Evolutionary conservation across 2,329 filamentous ascomycete species (phyloP).

Genomic region (Colletotrichum siamense): DNA sequence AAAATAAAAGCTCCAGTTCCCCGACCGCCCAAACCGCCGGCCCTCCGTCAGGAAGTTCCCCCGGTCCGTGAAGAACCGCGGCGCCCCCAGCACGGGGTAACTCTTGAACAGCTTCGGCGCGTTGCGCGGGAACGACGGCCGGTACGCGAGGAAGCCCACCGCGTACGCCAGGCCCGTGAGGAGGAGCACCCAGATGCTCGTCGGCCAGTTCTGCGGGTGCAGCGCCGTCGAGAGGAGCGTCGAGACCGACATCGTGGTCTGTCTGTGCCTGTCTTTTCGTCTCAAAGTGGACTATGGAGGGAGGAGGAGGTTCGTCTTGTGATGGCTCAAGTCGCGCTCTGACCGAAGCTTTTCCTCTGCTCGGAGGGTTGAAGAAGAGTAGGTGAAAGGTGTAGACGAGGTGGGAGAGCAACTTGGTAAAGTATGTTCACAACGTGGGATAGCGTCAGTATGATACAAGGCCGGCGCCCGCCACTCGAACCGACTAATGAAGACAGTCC

Average conservation of each 20-base stretch:
- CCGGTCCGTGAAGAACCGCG: conserved; percentile 51
- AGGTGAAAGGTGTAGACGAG: neutral
- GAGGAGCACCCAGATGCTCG: conserved; percentile 23
- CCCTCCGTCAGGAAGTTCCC: conserved; percentile 48
- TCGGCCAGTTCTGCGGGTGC: conserved; percentile 23
- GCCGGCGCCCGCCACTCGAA: neutral
- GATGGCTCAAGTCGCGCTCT: neutral
- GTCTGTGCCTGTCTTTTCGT: neutral
- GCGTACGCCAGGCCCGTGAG: conserved; percentile 14
- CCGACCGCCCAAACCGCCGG: conserved; percentile 33
- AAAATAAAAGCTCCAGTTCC: conserved; percentile 55
- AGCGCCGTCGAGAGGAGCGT: neutral
- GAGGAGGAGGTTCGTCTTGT: neutral
- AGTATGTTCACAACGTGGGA: neutral
- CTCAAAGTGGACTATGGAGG: neutral
- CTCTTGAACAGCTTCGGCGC: conserved; percentile 29
- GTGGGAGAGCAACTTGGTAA: neutral
- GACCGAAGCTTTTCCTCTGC: neutral
- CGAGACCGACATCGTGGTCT: neutral
- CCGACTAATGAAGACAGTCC: neutral
- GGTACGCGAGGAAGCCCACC: conserved; percentile 14
- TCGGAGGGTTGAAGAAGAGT: neutral
- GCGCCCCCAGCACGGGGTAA: conserved; percentile 48
- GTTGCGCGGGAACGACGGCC: conserved; percentile 26
- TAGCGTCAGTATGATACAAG: neutral